Base-by-base conservation (phyloP, 75 land plant species). In the Isoetes taiwanensis region DNA sequence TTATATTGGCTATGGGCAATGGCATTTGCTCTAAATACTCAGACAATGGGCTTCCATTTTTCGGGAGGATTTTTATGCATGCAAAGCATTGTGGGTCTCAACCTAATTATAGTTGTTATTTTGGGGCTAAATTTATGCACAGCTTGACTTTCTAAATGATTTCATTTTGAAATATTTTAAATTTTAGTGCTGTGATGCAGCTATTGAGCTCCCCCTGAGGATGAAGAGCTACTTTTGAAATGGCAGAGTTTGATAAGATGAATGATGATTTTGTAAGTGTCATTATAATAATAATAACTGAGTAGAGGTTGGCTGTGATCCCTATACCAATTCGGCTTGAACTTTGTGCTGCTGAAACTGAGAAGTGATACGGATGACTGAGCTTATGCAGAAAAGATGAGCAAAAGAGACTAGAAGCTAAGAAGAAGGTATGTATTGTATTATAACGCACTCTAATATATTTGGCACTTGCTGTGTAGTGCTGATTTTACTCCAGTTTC, bases 181-280 rank as follows among this genome's bases (percentile, higher is more conserved):
- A 5, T 33, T 19, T 27, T 58, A 33, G 9, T 24, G 39, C 27
- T n/a, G 8, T 34, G 28, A 35, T 57, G 28, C 71, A 78, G 85
- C 65, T 31, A 55, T 82, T 9, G 63, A 72, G 52, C 60, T 82
- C n/a, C n/a, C 62, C 85, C 81, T 41, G 76, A 78, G 40, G 78
- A 53, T 41, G 85, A 61, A 28, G 86, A 79, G 43, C n/a, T n/a
- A n/a, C 70, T n/a, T n/a, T 43, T 9, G 82, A 76, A 27, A 83
- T 79, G 56, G 79, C 86, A 29, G 48, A 83, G 30, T 83, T 73
- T 69, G 67, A 76, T 50, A 78, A 82, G 34, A 83, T 79, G 54
- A 79, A 79, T 73, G 86, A 83, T 64, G 72, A 76, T 10, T 48
- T 83, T 79, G 86, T 83, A 26, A 68, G 82, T 43, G 46, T 20